phyloP scores from a whole-genome alignment of 2,329 filamentous ascomycete genomes.

The Fusarium kyushuense region DNA sequence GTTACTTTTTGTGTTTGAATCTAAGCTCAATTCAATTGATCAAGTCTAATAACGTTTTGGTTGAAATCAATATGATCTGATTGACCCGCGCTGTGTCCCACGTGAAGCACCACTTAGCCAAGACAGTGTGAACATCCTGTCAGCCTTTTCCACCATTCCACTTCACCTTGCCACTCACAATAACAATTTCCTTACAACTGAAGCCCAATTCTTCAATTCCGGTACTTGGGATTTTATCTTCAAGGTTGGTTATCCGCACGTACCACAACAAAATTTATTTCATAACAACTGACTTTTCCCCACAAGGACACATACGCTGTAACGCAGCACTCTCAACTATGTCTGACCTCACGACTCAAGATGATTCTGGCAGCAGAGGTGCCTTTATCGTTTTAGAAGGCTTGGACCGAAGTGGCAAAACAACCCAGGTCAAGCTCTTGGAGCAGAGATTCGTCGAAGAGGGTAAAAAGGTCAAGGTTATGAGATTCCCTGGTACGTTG shows the following conservation, averaged over 20 bases:
- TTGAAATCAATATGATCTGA: conserved; percentile 24
- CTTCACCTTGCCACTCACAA: conserved; percentile 24
- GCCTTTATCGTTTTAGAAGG: conserved; percentile 88
- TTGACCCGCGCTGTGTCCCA: conserved; percentile 9
- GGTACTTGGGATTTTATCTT: too few relatives aligned
- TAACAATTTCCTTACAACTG: conserved; percentile 20
- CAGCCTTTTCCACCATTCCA: conserved; percentile 1
- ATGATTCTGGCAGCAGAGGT: conserved; percentile 57
- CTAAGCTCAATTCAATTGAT: conserved; percentile 10
- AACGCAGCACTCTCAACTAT: conserved; percentile 46
- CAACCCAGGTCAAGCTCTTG: conserved; percentile 84
- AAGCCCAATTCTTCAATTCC: too few relatives aligned
- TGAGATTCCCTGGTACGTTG: conserved; percentile 69
- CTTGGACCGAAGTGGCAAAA: conserved; percentile 90
- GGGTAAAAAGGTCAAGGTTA: conserved; percentile 63
- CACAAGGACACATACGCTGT: too few relatives aligned
- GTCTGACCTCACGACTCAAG: conserved; percentile 58
- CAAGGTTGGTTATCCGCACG: too few relatives aligned
- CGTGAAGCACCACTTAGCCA: conserved; percentile 26
- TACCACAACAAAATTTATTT: too few relatives aligned
- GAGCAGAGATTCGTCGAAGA: conserved; percentile 64
- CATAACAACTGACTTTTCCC: too few relatives aligned
- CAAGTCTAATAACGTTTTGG: not conserved
- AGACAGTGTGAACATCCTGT: conserved; percentile 36
- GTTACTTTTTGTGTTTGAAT: conserved; percentile 13